A percentile compares a stretch with the other conserved stretches of the same genome.
These are phyloP conservation scores for Coemansia sp. DNA, from an alignment of 192 early-diverging fungal genomes.

Conservation along the genomic window DNA sequence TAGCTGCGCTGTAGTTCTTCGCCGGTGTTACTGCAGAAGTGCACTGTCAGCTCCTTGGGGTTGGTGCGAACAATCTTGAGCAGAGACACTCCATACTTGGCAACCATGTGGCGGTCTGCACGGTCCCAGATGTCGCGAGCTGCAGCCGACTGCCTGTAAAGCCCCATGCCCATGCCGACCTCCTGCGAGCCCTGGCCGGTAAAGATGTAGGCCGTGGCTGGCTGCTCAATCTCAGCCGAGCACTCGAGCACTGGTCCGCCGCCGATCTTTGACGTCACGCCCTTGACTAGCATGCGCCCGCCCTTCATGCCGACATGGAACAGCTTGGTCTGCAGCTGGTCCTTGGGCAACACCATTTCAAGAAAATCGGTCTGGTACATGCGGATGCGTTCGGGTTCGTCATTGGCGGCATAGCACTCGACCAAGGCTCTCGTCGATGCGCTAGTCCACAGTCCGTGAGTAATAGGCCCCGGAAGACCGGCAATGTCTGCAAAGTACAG, in stretches of 20 bases:
- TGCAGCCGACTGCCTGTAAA: constrained; percentile 76
- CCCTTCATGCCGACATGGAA: constrained; percentile 89
- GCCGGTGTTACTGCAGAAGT: constrained; percentile 76
- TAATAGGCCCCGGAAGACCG: constrained; percentile 82
- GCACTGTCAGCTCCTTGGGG: constrained; percentile 61
- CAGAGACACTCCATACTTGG: constrained; percentile 82
- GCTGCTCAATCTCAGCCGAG: constrained; percentile 86
- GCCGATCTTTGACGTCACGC: constrained; percentile 73
- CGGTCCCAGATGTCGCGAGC: constrained; percentile 87
- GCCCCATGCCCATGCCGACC: constrained; percentile 92
- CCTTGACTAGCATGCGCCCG: constrained; percentile 89
- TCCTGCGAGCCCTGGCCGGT: constrained; percentile 96
- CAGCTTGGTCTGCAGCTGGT: constrained; percentile 77
- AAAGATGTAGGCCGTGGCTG: constrained; percentile 87
- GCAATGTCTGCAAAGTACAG: constrained; percentile 86
- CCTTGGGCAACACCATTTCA: constrained; percentile 85
- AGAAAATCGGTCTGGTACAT: constrained; percentile 76
- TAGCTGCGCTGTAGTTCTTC: constrained; percentile 75
- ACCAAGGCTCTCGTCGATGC: constrained; percentile 87
- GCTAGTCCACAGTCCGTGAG: constrained; percentile 95
- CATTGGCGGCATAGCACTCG: constrained; percentile 82
- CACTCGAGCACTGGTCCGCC: constrained; percentile 61
- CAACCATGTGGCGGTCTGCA: constrained; percentile 78
- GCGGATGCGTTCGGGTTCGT: constrained; percentile 77
- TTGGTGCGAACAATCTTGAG: constrained; percentile 86